Evolutionary conservation across 169 alveolate species (phyloP), one percentile per base, ranked within the genome.

Genomic region (Eimeria necatrix): DNA sequence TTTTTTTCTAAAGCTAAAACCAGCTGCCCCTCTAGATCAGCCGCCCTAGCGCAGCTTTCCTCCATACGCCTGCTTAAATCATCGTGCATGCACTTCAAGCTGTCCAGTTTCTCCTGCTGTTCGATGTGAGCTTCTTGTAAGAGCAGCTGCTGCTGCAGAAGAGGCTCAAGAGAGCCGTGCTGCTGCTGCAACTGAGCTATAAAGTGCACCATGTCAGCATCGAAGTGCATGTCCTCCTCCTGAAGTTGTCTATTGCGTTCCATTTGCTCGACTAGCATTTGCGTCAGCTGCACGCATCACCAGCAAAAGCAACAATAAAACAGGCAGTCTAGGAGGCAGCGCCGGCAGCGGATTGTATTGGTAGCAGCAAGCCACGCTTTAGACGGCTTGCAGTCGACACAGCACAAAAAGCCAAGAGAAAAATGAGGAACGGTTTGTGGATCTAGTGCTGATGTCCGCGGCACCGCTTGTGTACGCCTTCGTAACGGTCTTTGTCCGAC

Each of bases 201-300:
- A 46, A 81, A 81, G 26, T 81, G 90, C 56, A 81, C 90, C 22
- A 81, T 70, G 26, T 81, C 90, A 73, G 90, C 90, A n/a, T 81
- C 90, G 73, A 81, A 81, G 73, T 81, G 90, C 90, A 81, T 81
- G 52, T 81, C 90, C 52, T 81, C 90, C 90, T 81, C 90, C 52
- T 81, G 90, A 59, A 81, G 53, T 46, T 81, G 90, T 53, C 90
- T 81, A 61, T 81, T 81, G 18, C 90, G 71, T 14, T 81, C 90
- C 90, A 81, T 81, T 49, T 81, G 90, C 52, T 81, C 90, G 71
- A 81, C 90, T 0, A 81, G 24, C 90, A 81, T 81, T 18, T 81
- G 90, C 90, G 90, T 81, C 73, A 81, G 90, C 90, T 81, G 90
- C 90, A 81, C 68, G 56, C 90, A 81, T 49, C 64, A 56, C 18